These are phyloP conservation scores for Hortiboletus flavorubellus DNA, from an alignment of 768 basidiomycete genomes.

Conservation along the genomic window DNA sequence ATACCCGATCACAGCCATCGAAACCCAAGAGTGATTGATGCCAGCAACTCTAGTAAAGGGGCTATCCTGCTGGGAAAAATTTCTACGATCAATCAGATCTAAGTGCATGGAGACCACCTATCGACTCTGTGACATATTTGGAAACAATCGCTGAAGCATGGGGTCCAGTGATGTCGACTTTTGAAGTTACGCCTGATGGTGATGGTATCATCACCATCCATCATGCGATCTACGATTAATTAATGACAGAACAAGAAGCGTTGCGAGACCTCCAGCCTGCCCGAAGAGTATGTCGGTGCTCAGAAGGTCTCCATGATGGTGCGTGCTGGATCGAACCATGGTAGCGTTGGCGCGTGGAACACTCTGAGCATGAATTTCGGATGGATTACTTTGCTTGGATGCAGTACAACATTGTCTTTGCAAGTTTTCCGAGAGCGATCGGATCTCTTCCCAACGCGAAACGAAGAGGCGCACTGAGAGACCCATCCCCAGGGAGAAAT, in stretches of 20 bases:
- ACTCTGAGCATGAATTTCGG: not conserved
- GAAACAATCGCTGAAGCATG: constrained; percentile 72
- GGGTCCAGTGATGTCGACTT: constrained; percentile 68
- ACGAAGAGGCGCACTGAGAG: constrained; percentile 78
- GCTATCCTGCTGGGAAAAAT: not conserved
- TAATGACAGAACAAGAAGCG: constrained; percentile 90
- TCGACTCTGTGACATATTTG: constrained; percentile 72
- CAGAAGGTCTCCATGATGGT: constrained; percentile 95
- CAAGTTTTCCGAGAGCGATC: constrained; percentile 86
- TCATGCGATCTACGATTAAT: constrained; percentile 7
- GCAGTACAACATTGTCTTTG: constrained; percentile 87
- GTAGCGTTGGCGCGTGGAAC: constrained; percentile 8
- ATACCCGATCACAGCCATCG: constrained; percentile 25
- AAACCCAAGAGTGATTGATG: constrained; percentile 25
- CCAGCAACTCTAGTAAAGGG: not conserved
- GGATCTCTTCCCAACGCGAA: constrained; percentile 70
- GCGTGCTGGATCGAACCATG: constrained; percentile 67
- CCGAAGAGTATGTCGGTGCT: constrained; percentile 97
- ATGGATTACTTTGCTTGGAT: constrained; percentile 68
- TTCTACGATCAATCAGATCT: constrained; percentile 21
- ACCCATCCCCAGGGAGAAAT: constrained; percentile 81
- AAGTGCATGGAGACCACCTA: constrained; percentile 70
- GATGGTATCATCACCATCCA: not conserved
- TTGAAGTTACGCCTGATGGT: constrained; percentile 69
- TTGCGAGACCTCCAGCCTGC: constrained; percentile 77